A percentile compares a stretch with the other conserved stretches of the same genome.
phyloP scores from a whole-genome alignment of 768 basidiomycete species.

The Russula abietina region DNA sequence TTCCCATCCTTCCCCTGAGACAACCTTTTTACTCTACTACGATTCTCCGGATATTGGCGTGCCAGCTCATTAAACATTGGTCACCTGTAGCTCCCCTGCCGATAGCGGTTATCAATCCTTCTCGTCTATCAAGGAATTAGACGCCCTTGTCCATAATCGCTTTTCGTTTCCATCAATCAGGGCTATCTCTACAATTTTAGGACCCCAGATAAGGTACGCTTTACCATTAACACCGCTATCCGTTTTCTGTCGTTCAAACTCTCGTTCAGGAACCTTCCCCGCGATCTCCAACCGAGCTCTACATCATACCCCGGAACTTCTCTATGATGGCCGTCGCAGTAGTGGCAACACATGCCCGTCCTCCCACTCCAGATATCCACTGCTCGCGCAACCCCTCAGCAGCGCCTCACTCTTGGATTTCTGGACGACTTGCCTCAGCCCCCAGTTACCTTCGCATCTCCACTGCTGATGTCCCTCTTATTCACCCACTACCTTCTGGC shows the following conservation, averaged over 20 bases:
- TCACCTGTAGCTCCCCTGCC: neutral
- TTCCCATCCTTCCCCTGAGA: neutral
- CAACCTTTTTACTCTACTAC: neutral
- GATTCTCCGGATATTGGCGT: neutral
- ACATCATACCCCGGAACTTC: neutral
- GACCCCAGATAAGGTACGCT: slow-evolving; percentile 7
- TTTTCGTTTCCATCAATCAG: slow-evolving; percentile 1
- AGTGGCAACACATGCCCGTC: slow-evolving; percentile 13
- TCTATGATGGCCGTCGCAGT: slow-evolving; percentile 18
- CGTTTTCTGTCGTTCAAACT: slow-evolving; percentile 8
- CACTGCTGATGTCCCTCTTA: neutral
- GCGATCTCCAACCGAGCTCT: neutral
- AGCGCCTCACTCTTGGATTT: slow-evolving; percentile 55
- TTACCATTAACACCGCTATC: neutral
- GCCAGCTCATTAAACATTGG: slow-evolving; percentile 19
- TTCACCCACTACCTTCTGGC: neutral
- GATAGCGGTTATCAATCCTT: slow-evolving; percentile 12
- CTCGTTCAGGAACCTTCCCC: slow-evolving; percentile 4
- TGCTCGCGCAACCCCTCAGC: slow-evolving; percentile 47
- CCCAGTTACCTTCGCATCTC: slow-evolving; percentile 26
- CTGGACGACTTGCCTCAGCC: slow-evolving; percentile 42
- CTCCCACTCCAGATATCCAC: slow-evolving; percentile 24
- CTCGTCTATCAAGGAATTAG: neutral
- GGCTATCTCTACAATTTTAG: slow-evolving; percentile 3
- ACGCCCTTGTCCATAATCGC: neutral